Conservation (phyloP, 1,139 yeast genomes). For the Saccharomycopsis hybrid region DNA sequence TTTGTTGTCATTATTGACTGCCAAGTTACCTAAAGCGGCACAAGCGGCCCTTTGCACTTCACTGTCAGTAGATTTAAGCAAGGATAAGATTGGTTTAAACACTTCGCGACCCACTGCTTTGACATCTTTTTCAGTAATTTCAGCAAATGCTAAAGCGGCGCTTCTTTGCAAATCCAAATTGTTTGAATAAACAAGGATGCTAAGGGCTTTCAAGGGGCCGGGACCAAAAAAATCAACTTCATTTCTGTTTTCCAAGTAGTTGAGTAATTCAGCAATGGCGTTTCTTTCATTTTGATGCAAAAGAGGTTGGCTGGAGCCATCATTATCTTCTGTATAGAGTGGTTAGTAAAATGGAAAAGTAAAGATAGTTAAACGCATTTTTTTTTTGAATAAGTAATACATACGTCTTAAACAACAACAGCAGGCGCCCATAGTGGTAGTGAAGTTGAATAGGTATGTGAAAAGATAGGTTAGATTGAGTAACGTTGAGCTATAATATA, state of each 20-base stretch:
- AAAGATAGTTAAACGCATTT: no score
- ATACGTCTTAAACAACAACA: slow-evolving; percentile 46
- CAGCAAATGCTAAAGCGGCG: slow-evolving; percentile 98
- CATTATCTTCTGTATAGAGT: slow-evolving; percentile 26
- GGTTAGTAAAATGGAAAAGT: neutral
- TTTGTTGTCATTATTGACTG: slow-evolving; percentile 94
- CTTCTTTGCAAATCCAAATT: slow-evolving; percentile 92
- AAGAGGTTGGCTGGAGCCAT: slow-evolving; percentile 65
- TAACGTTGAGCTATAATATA: no score
- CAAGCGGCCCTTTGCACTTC: slow-evolving; percentile 98
- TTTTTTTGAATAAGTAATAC: no score
- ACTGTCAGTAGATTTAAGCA: slow-evolving; percentile 79
- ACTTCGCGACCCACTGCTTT: slow-evolving; percentile 88
- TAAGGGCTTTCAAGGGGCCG: slow-evolving; percentile 80
- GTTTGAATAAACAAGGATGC: slow-evolving; percentile 90
- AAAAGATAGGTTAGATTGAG: neutral
- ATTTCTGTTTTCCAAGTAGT: slow-evolving; percentile 78
- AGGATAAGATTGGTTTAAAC: slow-evolving; percentile 82
- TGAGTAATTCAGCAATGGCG: slow-evolving; percentile 85
- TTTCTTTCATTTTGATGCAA: slow-evolving; percentile 96
- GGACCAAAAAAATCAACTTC: slow-evolving; percentile 92
- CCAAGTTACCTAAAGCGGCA: slow-evolving; percentile 95
- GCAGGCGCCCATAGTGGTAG: slow-evolving; percentile 51
- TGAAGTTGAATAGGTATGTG: neutral
- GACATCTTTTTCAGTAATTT: slow-evolving; percentile 93